Base-by-base conservation (phyloP, 805 yeast genomes). In the Kodamaea lidongshanica region DNA sequence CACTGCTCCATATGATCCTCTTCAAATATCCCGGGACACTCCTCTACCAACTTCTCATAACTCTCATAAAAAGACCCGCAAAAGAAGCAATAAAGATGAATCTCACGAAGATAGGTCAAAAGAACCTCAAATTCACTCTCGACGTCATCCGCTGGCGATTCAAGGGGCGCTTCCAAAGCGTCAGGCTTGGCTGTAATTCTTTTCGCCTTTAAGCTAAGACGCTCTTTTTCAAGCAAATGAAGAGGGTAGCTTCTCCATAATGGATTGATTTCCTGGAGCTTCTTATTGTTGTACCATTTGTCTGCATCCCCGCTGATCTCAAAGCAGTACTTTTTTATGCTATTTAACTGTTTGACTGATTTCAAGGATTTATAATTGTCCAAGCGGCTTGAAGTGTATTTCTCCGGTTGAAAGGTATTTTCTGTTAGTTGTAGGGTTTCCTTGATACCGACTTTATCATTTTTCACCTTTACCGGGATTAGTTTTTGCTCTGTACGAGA, bases 1-100 rank as follows among this genome's bases (percentile, higher is more conserved):
- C n/a, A n/a, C n/a, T 12, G 14, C 11, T 21, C n/a, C 12, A 14
- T 7, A 40, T 73, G 79, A 12, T 64, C 72, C 12, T 52, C 61
- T 37, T 65, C 70, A 3, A 41, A 37, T 1, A 47, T 32, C 1
- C 80, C 80, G 3, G 79, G 79, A 43, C 80, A 74, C 30, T 54
- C 47, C 10, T 46, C 41, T 10, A 34, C 52, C 12, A 74, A 38
- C 16, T 72, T 77, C 1, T 42, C 38, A 28, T 50, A 54, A 33
- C 49, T 52, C 1, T 47, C 45, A 40, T 54, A 74, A 19, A 39
- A 38, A 3, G 46, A 43, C 1, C 77, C 78, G 47, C 80, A 74
- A 48, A 58, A 74, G 42, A 52, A 67, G 41, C 80, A 74, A 41
- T 65, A 74, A 34, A 46, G 38, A 33, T 61, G 59, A 8, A 48